These are phyloP conservation scores for Pulveroboletus sp. DNA, from an alignment of 768 basidiomycete species.

Conservation along the genomic window DNA sequence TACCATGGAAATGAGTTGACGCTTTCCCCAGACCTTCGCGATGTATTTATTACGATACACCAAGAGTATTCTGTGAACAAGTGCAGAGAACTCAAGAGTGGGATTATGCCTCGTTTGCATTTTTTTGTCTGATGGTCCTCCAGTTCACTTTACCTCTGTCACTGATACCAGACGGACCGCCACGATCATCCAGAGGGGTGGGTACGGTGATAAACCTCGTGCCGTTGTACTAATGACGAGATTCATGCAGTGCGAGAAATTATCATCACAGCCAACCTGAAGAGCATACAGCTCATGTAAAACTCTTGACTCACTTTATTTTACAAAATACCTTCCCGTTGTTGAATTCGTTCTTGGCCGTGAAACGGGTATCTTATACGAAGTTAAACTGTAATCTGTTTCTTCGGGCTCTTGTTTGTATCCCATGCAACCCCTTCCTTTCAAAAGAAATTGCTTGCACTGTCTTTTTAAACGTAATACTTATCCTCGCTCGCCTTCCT, in stretches of 20 bases:
- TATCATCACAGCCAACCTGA: conserved; percentile 62
- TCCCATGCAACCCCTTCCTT: conserved; percentile 4
- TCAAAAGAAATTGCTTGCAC: conserved; percentile 10
- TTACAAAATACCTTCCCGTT: neutral
- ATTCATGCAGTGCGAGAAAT: conserved; percentile 55
- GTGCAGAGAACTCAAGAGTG: conserved; percentile 69
- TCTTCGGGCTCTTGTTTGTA: conserved; percentile 12
- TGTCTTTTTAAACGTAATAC: conserved; percentile 10
- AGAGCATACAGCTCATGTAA: conserved; percentile 42
- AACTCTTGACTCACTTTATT: conserved; percentile 1
- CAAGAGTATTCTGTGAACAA: conserved; percentile 64
- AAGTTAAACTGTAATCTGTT: conserved; percentile 15
- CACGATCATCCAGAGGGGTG: conserved; percentile 71
- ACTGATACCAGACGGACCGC: conserved; percentile 74
- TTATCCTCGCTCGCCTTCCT: neutral
- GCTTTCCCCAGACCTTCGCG: conserved; percentile 54
- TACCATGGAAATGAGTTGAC: neutral
- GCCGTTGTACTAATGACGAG: conserved; percentile 1
- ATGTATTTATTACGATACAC: conserved; percentile 68
- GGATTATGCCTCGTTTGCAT: conserved; percentile 19
- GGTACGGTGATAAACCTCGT: conserved; percentile 17
- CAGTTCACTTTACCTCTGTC: conserved; percentile 78
- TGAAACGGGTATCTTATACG: conserved; percentile 15
- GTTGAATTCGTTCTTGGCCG: conserved; percentile 7
- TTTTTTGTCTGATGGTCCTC: conserved; percentile 6